Evolutionary conservation across 2,329 filamentous ascomycete species (phyloP).

Genomic region (Sodiomyces alkalinus): DNA sequence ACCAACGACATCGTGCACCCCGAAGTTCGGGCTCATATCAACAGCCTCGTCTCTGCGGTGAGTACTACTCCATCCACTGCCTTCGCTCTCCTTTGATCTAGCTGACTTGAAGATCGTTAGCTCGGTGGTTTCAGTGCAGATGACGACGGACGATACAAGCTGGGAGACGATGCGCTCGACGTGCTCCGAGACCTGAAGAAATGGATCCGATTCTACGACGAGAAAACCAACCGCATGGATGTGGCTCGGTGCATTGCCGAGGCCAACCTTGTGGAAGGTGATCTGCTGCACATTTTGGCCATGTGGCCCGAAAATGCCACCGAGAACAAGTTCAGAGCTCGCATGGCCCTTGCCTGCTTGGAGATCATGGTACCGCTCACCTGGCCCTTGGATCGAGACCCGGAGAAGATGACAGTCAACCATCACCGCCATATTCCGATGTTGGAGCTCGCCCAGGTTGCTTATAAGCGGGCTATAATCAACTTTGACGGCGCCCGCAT

Average conservation of each 20-base stretch:
- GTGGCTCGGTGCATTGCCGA: constrained; percentile 87
- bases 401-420: constrained; percentile 75
- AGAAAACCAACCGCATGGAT: constrained; percentile 85
- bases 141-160: constrained; percentile 67
- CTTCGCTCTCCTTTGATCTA: constrained; percentile 1
- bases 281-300: constrained; percentile 78
- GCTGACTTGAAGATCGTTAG: constrained; percentile 27
- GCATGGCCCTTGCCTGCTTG: constrained; percentile 70
- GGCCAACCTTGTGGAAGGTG: constrained; percentile 79
- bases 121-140: constrained; percentile 71
- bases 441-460: constrained; percentile 71
- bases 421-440: constrained; percentile 86
- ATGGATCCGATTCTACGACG: constrained; percentile 91
- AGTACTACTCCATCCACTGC: constrained; percentile 21
- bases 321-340: constrained; percentile 60
- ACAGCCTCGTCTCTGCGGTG: constrained; percentile 86
- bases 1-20: constrained; percentile 60
- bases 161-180: constrained; percentile 85
- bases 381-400: constrained; percentile 76
- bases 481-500: constrained; percentile 67
- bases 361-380: constrained; percentile 87
- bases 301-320: constrained; percentile 60
- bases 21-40: constrained; percentile 84
- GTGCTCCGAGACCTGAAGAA: constrained; percentile 85
- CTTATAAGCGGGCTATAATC: constrained; percentile 79